Percentiles rank a stretch among this genome's conserved stretches.
These are phyloP conservation scores for Chaetomium sp. DNA, from an alignment of 2,329 filamentous ascomycete species.

Conservation along the genomic window DNA sequence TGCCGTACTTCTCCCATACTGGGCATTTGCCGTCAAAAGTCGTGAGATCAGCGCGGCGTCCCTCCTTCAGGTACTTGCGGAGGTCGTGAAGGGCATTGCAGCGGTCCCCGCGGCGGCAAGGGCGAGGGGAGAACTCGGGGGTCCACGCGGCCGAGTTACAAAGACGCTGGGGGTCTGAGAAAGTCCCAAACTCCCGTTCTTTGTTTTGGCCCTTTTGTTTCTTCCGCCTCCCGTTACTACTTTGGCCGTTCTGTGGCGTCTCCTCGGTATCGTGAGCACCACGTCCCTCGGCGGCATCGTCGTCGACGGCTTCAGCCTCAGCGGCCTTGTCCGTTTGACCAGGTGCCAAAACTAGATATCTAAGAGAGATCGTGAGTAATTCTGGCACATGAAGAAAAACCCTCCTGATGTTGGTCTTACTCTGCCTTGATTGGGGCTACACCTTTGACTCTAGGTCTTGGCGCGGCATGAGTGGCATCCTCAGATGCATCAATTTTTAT, in stretches of 20 bases:
- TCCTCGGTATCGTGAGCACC: conserved; percentile 21
- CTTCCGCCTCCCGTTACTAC: conserved; percentile 31
- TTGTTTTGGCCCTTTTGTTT: conserved; percentile 72
- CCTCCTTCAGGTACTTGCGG: conserved; percentile 74
- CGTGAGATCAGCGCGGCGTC: conserved; percentile 71
- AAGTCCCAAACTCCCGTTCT: conserved; percentile 71
- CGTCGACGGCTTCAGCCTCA: conserved; percentile 32
- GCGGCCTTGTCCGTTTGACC: conserved; percentile 21
- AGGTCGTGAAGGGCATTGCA: conserved; percentile 82
- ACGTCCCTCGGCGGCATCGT: conserved; percentile 45
- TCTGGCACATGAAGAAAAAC: neutral
- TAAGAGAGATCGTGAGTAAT: conserved; percentile 20
- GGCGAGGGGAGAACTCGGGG: conserved; percentile 73
- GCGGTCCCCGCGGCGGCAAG: conserved; percentile 70
- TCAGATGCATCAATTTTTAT: conserved; percentile 42
- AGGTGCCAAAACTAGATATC: conserved; percentile 37
- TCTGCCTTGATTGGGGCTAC: conserved; percentile 68
- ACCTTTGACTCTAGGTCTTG: conserved; percentile 41
- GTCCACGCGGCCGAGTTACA: conserved; percentile 67
- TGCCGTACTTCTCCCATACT: conserved; percentile 68
- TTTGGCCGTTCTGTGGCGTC: conserved; percentile 23
- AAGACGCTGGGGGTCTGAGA: conserved; percentile 67
- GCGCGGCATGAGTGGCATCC: conserved; percentile 14
- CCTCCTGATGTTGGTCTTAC: conserved; percentile 22
- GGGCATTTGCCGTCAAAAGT: conserved; percentile 76